Base-by-base conservation (phyloP, 1,139 yeast genomes). In the Debaryomyces coudertii region DNA sequence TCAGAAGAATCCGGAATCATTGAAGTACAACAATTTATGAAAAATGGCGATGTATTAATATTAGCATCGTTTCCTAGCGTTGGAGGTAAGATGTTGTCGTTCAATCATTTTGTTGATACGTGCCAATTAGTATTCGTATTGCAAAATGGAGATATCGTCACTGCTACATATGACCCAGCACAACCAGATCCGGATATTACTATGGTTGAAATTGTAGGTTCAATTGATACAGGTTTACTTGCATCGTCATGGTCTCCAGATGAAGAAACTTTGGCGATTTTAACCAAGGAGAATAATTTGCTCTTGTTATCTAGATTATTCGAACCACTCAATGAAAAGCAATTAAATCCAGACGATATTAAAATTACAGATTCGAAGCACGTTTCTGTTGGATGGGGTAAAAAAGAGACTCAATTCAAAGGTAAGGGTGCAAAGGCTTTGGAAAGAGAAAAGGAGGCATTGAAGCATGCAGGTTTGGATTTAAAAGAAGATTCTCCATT, bases 371-470 rank as follows among this genome's bases (percentile, higher is more conserved):
- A 82, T 45, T 83, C 92, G 2, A 86, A 85, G 56, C 97, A 93
- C 60, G 97, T 95, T 28, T 86, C 95, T 16, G 97, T 93, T 31
- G 99, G 99, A 15, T 95, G 99, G 99, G 99, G 99, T 59, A 88
- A 87, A 55, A 85, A 87, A 53, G 99, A 93, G 65, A 95, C 99
- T 0, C 99, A 95, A 66, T 95, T 95, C 65, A 85, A 88, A 65
- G 99, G 99, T 42, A 85, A 81, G 57, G 99, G 99, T 49, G 93
- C 90, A 36, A 84, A 85, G 57, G 92, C 89, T n/a, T 59, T 79
- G 51, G 93, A 87, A 64, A 77, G 92, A 65, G 87, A 82, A 56
- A 61, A 69, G 47, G 69, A 68, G 42, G 78, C 85, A 22, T 72
- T 86, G 54, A 80, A 78, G 56, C 84, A 85, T 52, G 84, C 90